Percentiles rank a stretch among this genome's conserved stretches.
phyloP scores from a whole-genome alignment of 2,329 filamentous ascomycete species.

The Ascochyta pisi region DNA sequence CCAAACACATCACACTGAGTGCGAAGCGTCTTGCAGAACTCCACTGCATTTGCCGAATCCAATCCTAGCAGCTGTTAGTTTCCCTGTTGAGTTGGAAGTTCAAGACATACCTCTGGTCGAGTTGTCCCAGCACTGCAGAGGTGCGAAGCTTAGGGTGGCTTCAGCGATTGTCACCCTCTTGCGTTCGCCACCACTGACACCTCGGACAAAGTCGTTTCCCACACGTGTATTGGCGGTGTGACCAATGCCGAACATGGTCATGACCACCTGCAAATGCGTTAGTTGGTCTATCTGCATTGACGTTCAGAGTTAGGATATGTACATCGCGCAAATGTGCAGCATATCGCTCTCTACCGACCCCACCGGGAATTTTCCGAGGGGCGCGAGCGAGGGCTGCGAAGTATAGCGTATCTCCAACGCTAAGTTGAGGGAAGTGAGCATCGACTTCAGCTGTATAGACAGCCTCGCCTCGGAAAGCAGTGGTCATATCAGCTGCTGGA shows the following conservation, averaged over 20 bases:
- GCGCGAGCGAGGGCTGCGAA: constrained; percentile 70
- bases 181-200: constrained; percentile 74
- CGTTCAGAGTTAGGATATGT: neutral
- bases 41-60: constrained; percentile 57
- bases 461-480: constrained; percentile 77
- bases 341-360: constrained; percentile 61
- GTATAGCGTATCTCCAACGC: constrained; percentile 76
- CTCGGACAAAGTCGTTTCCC: constrained; percentile 75
- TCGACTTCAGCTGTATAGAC: constrained; percentile 87
- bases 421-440: constrained; percentile 77
- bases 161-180: constrained; percentile 35
- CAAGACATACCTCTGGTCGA: constrained; percentile 21
- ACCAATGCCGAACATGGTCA: constrained; percentile 76
- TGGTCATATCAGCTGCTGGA: constrained; percentile 74
- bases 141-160: constrained; percentile 24
- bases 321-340: constrained; percentile 67
- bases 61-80: constrained; percentile 25
- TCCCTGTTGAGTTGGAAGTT: constrained; percentile 2
- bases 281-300: neutral
- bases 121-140: constrained; percentile 56
- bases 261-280: constrained; percentile 58
- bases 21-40: constrained; percentile 62
- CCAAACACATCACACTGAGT: constrained; percentile 58
- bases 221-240: constrained; percentile 74
- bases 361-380: constrained; percentile 64